Evolutionary conservation across 2,329 filamentous ascomycete species (phyloP).

Genomic region (Cordyceps pruinosa): DNA sequence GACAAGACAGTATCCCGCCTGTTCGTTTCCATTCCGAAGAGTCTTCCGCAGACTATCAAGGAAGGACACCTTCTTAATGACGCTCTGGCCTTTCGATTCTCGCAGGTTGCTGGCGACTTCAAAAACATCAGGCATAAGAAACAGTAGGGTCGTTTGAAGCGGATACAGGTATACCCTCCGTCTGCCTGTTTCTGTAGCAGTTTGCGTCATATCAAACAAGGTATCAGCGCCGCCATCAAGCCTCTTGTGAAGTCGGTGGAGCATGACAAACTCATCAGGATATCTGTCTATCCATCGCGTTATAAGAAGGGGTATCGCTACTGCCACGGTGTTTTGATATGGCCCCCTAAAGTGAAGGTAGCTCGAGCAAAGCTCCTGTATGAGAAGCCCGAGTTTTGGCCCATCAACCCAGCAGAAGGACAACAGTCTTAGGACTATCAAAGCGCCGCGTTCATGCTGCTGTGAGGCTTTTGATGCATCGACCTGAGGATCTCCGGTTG

Average conservation of each 20-base stretch:
- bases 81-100: slow-evolving; percentile 54
- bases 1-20: slow-evolving; percentile 60
- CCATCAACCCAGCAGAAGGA: slow-evolving; percentile 60
- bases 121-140: slow-evolving; percentile 62
- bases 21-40: slow-evolving; percentile 57
- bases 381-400: slow-evolving; percentile 52
- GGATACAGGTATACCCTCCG: slow-evolving; percentile 52
- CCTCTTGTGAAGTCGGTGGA: slow-evolving; percentile 53
- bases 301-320: slow-evolving; percentile 56
- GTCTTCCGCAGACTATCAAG: slow-evolving; percentile 57
- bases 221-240: slow-evolving; percentile 61
- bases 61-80: slow-evolving; percentile 60
- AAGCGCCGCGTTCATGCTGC: slow-evolving; percentile 45
- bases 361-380: slow-evolving; percentile 60
- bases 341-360: slow-evolving; percentile 59
- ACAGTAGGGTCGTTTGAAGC: slow-evolving; percentile 54
- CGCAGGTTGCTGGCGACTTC: slow-evolving; percentile 62
- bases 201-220: slow-evolving; percentile 62
- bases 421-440: slow-evolving; percentile 52
- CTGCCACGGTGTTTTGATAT: slow-evolving; percentile 57
- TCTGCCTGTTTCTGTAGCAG: slow-evolving; percentile 50
- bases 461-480: slow-evolving; percentile 29
- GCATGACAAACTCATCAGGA: slow-evolving; percentile 56
- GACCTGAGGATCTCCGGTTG: slow-evolving; percentile 31
- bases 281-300: slow-evolving; percentile 59